Conservation (phyloP, 78 protist genomes). For the slime mould (Dictyostelium discoideum) region DNA sequence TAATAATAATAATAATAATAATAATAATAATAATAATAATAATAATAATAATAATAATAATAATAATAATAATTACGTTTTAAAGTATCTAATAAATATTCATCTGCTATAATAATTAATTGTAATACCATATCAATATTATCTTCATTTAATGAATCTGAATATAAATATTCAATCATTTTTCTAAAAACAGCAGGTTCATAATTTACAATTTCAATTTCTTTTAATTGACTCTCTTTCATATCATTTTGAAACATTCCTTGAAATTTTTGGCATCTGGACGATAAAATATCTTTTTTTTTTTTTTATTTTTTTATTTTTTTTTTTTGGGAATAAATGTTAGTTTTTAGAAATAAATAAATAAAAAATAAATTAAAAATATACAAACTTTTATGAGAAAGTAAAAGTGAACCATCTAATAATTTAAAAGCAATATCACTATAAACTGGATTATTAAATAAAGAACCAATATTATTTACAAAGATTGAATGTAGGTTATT, state of each 20-base stretch:
- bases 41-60: too few relatives aligned
- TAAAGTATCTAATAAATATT: slow-evolving; percentile 62
- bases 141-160: slow-evolving; percentile 38
- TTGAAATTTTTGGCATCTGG: slow-evolving; percentile 65
- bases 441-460: slow-evolving; percentile 16
- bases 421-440: slow-evolving; percentile 58
- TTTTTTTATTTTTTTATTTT: too few relatives aligned
- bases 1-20: background rate
- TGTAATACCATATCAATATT: slow-evolving; percentile 34
- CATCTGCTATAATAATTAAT: slow-evolving; percentile 67
- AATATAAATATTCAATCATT: slow-evolving; percentile 61
- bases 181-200: slow-evolving; percentile 59
- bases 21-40: background rate
- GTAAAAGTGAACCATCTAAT: slow-evolving; percentile 21
- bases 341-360: background rate
- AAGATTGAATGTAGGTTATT: background rate
- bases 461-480: slow-evolving; percentile 8
- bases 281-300: slow-evolving; percentile 50
- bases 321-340: too few relatives aligned
- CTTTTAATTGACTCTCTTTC: slow-evolving; percentile 39
- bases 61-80: slow-evolving; percentile 26
- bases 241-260: slow-evolving; percentile 54
- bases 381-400: slow-evolving; percentile 51
- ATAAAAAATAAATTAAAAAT: background rate
- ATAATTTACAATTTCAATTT: slow-evolving; percentile 45